Evolutionary conservation across 257 asterid species (phyloP).

Genomic region (Fraxinus excelsior): DNA sequence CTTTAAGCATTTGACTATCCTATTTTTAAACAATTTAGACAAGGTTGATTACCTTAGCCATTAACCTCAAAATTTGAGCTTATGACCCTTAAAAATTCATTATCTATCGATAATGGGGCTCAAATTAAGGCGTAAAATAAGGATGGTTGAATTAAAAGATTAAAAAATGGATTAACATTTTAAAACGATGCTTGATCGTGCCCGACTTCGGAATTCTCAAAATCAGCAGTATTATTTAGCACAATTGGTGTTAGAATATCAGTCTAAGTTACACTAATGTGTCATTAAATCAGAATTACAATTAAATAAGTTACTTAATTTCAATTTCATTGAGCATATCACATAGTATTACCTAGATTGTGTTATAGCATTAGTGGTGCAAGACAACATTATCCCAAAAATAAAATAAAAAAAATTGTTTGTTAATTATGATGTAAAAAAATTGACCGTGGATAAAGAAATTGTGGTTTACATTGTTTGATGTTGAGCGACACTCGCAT

Average conservation of each 20-base stretch:
- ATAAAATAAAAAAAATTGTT: neutral
- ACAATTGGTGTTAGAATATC: too few species aligned
- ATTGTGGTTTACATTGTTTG: neutral
- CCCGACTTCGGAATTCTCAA: neutral
- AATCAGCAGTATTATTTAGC: too few species aligned
- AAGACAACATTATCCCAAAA: too few species aligned
- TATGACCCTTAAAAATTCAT: slow-evolving; percentile 19
- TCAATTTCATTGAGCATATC: too few species aligned
- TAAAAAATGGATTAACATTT: neutral
- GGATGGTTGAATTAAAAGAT: slow-evolving; percentile 35
- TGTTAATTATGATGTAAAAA: slow-evolving; percentile 13
- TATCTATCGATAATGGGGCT: slow-evolving; percentile 33
- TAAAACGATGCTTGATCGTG: neutral
- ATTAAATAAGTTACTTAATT: too few species aligned
- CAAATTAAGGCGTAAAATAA: slow-evolving; percentile 46
- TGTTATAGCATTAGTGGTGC: too few species aligned
- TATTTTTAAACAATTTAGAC: neutral
- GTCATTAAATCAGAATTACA: too few species aligned
- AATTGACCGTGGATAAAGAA: neutral
- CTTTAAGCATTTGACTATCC: neutral
- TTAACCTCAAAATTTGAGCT: slow-evolving; percentile 32
- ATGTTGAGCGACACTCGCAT: neutral
- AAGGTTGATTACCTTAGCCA: neutral
- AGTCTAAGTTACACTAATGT: too few species aligned
- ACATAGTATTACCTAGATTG: too few species aligned